Conservation (phyloP, 2,329 filamentous ascomycete species). For the Fusarium sp. region DNA sequence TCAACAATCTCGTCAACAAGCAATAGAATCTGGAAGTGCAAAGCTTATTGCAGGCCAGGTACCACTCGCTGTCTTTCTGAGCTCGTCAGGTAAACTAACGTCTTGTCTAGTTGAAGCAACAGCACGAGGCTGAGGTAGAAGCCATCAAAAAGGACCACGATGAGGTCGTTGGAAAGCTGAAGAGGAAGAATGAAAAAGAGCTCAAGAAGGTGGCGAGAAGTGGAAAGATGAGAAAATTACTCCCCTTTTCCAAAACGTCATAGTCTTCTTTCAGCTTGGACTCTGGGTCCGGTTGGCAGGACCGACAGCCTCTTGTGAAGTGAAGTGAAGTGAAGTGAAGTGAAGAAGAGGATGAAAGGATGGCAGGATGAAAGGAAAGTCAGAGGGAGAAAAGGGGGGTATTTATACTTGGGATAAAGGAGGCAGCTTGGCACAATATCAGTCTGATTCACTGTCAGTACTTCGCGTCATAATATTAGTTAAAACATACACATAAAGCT, state of each 20-base stretch:
- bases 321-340: too few relatives aligned
- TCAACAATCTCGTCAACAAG: not conserved
- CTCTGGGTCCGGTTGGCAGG: not conserved
- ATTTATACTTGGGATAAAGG: not conserved
- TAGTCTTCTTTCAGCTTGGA: not conserved
- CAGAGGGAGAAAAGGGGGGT: not conserved
- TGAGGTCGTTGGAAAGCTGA: not conserved
- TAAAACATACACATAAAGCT: accelerated
- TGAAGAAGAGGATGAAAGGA: not conserved
- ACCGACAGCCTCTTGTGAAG: too few relatives aligned
- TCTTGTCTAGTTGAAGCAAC: not conserved
- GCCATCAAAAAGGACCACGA: not conserved
- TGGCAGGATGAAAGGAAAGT: not conserved
- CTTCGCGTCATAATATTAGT: accelerated
- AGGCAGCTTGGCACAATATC: not conserved
- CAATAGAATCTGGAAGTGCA: not conserved
- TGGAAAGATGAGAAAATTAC: not conserved
- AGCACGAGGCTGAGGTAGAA: not conserved
- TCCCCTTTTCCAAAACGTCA: not conserved
- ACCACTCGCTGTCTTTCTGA: not conserved
- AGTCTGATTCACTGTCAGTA: not conserved
- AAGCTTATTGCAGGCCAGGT: not conserved
- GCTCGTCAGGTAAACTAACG: not conserved
- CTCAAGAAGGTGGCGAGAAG: not conserved
- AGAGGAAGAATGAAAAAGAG: not conserved